These are phyloP conservation scores for Fistulifera solaris DNA, from an alignment of 108 stramenopile species.

Conservation along the genomic window DNA sequence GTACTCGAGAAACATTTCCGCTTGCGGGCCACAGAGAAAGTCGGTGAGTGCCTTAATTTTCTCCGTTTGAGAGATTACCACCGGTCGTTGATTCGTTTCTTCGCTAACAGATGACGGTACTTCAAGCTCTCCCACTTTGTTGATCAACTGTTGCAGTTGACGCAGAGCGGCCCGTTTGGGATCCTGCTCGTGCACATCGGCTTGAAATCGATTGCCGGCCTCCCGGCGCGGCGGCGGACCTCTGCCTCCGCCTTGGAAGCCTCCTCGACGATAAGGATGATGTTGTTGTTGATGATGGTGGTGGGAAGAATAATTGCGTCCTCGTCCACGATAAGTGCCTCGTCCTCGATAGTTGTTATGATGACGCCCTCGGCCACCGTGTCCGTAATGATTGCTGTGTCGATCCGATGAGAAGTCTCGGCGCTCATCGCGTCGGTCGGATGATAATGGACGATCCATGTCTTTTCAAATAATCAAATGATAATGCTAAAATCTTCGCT, in stretches of 20 bases:
- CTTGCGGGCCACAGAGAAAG: slow-evolving; percentile 35
- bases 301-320: slow-evolving; percentile 4
- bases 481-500: too few species aligned
- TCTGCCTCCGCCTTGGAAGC: slow-evolving; percentile 11
- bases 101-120: neutral
- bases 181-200: slow-evolving; percentile 26
- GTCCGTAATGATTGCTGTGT: slow-evolving; percentile 16
- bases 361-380: slow-evolving; percentile 20
- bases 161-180: slow-evolving; percentile 19
- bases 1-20: neutral
- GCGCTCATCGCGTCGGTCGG: slow-evolving; percentile 9
- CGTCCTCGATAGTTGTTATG: slow-evolving; percentile 18
- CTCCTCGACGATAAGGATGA: slow-evolving; percentile 11
- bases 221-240: slow-evolving; percentile 20
- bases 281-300: slow-evolving; percentile 27
- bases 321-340: slow-evolving; percentile 13
- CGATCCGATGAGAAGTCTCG: slow-evolving; percentile 29
- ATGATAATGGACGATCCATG: slow-evolving; percentile 2
- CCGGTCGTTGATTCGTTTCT: slow-evolving; percentile 7
- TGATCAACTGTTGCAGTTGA: too few species aligned
- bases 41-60: slow-evolving; percentile 53
- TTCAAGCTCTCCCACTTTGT: too few species aligned
- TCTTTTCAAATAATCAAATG: too few species aligned
- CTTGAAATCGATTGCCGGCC: slow-evolving; percentile 50
- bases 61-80: slow-evolving; percentile 18